These are phyloP conservation scores for Cupressus sempervirens DNA, from an alignment of 75 land plant genomes.

Conservation along the genomic window DNA sequence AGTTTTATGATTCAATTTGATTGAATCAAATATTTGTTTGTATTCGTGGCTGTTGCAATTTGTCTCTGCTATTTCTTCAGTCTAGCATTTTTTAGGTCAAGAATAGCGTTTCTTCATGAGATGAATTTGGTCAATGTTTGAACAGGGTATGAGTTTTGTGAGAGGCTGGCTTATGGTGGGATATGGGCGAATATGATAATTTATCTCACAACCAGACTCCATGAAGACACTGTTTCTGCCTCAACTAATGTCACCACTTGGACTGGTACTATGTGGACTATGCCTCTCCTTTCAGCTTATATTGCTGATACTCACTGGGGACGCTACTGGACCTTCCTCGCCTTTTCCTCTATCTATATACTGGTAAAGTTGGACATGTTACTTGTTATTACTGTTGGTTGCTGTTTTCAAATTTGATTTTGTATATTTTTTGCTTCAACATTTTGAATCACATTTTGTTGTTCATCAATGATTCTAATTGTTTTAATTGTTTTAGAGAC, in stretches of 20 bases:
- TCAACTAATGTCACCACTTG: constrained; percentile 40
- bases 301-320: constrained; percentile 39
- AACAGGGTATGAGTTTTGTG: constrained; percentile 34
- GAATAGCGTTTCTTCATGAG: neutral
- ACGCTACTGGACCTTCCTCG: constrained; percentile 35
- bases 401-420: no score
- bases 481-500: no score
- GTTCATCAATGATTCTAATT: no score
- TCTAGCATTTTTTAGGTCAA: neutral
- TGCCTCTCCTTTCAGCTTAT: constrained; percentile 39
- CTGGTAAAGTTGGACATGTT: no score
- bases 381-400: no score
- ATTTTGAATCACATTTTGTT: no score
- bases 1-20: no score
- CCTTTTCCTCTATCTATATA: constrained; percentile 32
- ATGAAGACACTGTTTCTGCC: constrained; percentile 29
- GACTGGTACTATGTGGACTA: constrained; percentile 39
- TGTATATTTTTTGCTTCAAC: no score
- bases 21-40: no score
- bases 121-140: neutral
- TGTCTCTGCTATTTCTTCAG: no score
- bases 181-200: constrained; percentile 31
- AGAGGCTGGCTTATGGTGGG: constrained; percentile 43
- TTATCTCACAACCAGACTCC: constrained; percentile 21
- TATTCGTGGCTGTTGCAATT: no score